A percentile compares a stretch with the other conserved stretches of the same genome.
Conservation (phyloP, 1,284 basidiomycete genomes). For the Heterobasidion occidentale region DNA sequence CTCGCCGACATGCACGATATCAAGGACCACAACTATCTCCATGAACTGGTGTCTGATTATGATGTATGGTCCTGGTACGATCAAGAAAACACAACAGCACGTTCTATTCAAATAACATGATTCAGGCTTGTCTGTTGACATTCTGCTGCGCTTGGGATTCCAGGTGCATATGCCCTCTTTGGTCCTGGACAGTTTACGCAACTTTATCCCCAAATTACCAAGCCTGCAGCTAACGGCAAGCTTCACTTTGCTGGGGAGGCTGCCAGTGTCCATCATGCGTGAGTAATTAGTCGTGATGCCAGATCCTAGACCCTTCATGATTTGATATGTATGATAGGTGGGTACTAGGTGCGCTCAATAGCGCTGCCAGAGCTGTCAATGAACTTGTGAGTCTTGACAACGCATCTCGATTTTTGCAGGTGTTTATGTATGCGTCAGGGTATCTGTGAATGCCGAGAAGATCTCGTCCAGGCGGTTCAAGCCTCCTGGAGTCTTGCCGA, state of each 20-base stretch:
- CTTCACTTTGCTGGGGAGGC: neutral
- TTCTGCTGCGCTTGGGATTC: neutral
- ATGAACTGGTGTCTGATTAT: neutral
- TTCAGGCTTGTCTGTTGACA: neutral
- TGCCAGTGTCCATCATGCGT: neutral
- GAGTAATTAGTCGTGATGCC: neutral
- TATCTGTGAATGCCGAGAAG: no score
- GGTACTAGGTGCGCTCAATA: no score
- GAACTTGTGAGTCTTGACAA: no score
- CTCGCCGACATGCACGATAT: neutral
- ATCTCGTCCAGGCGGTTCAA: no score
- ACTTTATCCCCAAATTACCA: neutral
- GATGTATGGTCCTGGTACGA: neutral
- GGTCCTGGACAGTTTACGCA: neutral
- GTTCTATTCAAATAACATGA: neutral
- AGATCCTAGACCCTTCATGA: neutral
- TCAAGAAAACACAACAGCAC: neutral
- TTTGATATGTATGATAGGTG: neutral
- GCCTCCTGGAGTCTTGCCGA: no score
- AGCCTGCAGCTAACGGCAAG: neutral
- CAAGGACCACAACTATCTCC: neutral
- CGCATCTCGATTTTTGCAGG: no score
- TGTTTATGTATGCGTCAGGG: no score
- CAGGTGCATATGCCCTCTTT: neutral
- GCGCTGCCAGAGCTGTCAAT: no score